Evolutionary conservation across 2,329 filamentous ascomycete species (phyloP).

Genomic region (Penicillium sp.): DNA sequence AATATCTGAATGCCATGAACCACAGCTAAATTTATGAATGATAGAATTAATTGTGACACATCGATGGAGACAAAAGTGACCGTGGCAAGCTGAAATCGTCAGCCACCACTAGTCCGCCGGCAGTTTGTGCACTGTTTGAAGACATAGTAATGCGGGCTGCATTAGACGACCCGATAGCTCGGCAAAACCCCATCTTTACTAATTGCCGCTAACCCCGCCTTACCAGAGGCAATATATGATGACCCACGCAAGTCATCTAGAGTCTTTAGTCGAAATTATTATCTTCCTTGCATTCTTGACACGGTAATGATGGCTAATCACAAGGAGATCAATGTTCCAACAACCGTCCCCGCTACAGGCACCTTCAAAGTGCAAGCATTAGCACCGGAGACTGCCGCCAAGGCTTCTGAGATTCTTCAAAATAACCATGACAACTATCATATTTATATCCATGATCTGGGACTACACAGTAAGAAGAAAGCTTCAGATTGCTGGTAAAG

Average conservation of each 20-base stretch:
- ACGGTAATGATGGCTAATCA: slow-evolving; percentile 4
- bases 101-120: too few species aligned
- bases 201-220: not conserved
- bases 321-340: slow-evolving; percentile 11
- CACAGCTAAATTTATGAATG: too few species aligned
- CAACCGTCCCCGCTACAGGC: slow-evolving; percentile 2
- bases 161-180: not conserved
- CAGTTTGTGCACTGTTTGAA: not conserved
- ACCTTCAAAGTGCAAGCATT: slow-evolving; percentile 18
- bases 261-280: not conserved
- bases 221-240: not conserved
- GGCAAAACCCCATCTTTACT: not conserved
- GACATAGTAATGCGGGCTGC: not conserved
- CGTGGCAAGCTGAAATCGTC: too few species aligned
- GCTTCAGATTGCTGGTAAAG: too few species aligned
- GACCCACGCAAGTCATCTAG: not conserved
- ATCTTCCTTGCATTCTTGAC: not conserved
- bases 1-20: too few species aligned
- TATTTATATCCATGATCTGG: slow-evolving; percentile 27
- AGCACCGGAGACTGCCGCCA: not conserved
- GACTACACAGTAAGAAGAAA: slow-evolving; percentile 19
- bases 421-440: slow-evolving; percentile 25
- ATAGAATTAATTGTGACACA: too few species aligned
- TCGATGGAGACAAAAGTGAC: too few species aligned
- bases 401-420: slow-evolving; percentile 21